Base-by-base conservation (phyloP, 495 filamentous ascomycete species). In the Cercophora scortea region DNA sequence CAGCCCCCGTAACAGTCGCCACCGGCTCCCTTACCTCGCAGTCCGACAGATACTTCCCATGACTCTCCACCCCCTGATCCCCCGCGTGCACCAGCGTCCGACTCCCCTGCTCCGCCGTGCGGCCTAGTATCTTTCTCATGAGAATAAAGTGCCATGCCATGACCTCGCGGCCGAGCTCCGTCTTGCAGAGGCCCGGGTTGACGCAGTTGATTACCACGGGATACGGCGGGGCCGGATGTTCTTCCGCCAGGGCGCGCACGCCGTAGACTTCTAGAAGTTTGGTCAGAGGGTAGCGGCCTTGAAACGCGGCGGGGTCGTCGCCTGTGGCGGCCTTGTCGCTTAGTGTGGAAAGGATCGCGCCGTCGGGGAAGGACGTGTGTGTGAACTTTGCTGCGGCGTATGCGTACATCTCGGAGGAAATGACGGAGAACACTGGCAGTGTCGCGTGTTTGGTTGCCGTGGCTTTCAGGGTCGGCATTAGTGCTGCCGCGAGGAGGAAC, bases 21-120 rank as follows among this genome's bases (percentile, higher is more conserved):
- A 0, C 11, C 9, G 48, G 49, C 42, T 51, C 44, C 11, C 15
- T 11, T 6, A 71, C 60, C 11, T 48, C 8, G 18, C 69, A 64
- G 57, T 73, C 67, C 0, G 54, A 55, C 62, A 77, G 65, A 38
- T 76, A 78, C 45, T 62, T 16, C n/a, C 76, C 74, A 49, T 76
- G 71, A 6, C 57, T 63, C 45, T 76, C 69, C 6, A 53, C 34
- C 4, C 71, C 74, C 5, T 58, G 59, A 16, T 55, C 38, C 12
- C 60, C 66, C 3, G 62, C 69, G 11, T 66, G 54, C 1, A 78
- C 65, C 11, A 79, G 55, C 2, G 70, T 76, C 8, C 75, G 63
- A 33, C 63, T 67, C 11, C 75, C 76, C 11, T 63, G 56, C 53
- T 79, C 76, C 1, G 69, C 68, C 7, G 63, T 53, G 15, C 74